Base-by-base conservation (phyloP, 495 filamentous ascomycete species). In the Elasticomyces elasticus region DNA sequence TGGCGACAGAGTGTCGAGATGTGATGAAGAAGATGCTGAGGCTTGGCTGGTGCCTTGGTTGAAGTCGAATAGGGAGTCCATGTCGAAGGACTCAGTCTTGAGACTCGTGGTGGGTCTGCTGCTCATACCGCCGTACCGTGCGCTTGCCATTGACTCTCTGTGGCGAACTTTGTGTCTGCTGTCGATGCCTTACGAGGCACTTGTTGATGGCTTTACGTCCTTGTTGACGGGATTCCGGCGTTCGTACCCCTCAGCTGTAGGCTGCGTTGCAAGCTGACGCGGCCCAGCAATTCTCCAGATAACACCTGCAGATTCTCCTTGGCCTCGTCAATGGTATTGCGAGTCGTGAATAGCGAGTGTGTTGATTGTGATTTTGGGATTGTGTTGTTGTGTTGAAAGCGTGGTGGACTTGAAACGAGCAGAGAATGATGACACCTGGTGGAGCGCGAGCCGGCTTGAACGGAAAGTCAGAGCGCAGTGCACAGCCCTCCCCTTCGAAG, bases 31-130 rank as follows among this genome's bases (percentile, higher is more conserved):
- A 17, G 59, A 44, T 10, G 60, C 52, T 6, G 60, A 62, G 20
- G 45, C 30, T 23, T 59, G 56, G 15, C 51, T 54, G 13, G 54
- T 58, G 37, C 52, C 37, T 26, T 56, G 49, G 57, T 48, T 61
- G 57, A 71, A 69, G 62, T 71, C 68, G 59, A 71, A 60, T 55
- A 67, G 60, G 31, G 65, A 57, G 52, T 68, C 65, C 49, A 64
- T 62, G 49, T 70, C 67, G 41, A 68, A 41, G 35, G 59, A 58
- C 55, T 69, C 65, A 45, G 58, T 66, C 55, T 59, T 65, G 45
- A 62, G 9, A 25, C 59, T 28, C 20, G 63, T 53, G 10, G 45
- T 30, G 5, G 45, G 45, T 28, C 25, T 20, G 52, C 15, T 62
- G 51, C 48, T 62, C 54, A 66, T 62, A 9, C 45, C 59, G 55